These are phyloP conservation scores for Fistulinella staudtii DNA, from an alignment of 1,284 basidiomycete genomes.

Conservation along the genomic window DNA sequence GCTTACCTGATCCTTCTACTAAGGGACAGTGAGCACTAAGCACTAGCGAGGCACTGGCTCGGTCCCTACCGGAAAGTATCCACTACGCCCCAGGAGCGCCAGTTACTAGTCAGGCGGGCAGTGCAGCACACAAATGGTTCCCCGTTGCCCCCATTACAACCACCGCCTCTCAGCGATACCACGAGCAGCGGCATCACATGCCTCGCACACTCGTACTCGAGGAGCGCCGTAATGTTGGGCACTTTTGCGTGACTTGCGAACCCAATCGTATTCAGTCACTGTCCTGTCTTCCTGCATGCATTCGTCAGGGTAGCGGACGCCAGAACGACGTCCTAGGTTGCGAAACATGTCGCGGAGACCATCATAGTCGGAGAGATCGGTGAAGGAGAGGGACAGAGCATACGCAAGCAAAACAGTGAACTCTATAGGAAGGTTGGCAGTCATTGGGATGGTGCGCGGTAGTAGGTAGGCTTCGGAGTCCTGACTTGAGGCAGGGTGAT, in stretches of 20 bases:
- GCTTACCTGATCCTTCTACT: constrained; percentile 10
- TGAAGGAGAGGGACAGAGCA: constrained; percentile 81
- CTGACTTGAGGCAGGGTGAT: constrained; percentile 8
- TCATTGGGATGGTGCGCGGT: constrained; percentile 49
- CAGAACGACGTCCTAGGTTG: constrained; percentile 50
- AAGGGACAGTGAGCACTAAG: not conserved
- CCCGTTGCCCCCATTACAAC: constrained; percentile 16
- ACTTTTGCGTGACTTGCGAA: constrained; percentile 18
- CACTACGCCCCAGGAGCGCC: not conserved
- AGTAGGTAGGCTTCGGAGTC: constrained; percentile 8
- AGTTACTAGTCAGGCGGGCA: not conserved
- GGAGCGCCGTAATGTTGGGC: constrained; percentile 10
- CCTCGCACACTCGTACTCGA: constrained; percentile 33
- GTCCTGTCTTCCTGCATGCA: constrained; percentile 42
- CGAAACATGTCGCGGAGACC: constrained; percentile 81
- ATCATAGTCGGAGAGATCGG: constrained; percentile 88
- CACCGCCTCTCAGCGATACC: constrained; percentile 27
- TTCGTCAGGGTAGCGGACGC: constrained; percentile 50
- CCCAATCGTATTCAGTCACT: constrained; percentile 28
- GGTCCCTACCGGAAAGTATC: constrained; percentile 1
- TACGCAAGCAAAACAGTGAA: constrained; percentile 87
- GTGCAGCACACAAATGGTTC: constrained; percentile 3
- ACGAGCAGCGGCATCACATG: constrained; percentile 29
- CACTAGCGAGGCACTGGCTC: no score
- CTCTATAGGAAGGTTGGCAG: constrained; percentile 81